phyloP scores from a whole-genome alignment of 768 basidiomycete genomes.

The Lactarius indigo region DNA sequence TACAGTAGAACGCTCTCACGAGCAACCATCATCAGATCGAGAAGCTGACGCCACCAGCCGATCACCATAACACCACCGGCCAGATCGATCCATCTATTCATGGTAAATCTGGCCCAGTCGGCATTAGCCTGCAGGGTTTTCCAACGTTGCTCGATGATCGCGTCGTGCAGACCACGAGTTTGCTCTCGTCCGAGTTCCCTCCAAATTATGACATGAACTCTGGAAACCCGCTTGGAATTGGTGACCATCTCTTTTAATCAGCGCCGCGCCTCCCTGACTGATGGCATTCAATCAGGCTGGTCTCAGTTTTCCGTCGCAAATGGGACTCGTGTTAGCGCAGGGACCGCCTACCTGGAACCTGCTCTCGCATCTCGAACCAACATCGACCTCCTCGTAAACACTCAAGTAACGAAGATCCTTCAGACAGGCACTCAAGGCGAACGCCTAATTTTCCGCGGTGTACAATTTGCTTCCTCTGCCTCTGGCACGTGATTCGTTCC shows the following conservation, averaged over 20 bases:
- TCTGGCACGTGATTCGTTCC: not conserved
- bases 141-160: conserved; percentile 29
- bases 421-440: conserved; percentile 4
- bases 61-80: conserved; percentile 38
- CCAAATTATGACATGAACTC: conserved; percentile 43
- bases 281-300: not conserved
- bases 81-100: conserved; percentile 39
- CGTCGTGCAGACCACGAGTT: conserved; percentile 37
- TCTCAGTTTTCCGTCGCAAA: not conserved
- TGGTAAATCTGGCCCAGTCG: conserved; percentile 35
- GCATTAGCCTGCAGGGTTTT: conserved; percentile 15
- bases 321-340: conserved; percentile 15
- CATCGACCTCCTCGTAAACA: conserved; percentile 16
- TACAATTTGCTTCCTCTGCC: conserved; percentile 5
- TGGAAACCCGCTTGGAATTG: conserved; percentile 40
- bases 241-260: conserved; percentile 28
- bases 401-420: conserved; percentile 25
- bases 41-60: conserved; percentile 37
- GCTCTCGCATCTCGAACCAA: conserved; percentile 3
- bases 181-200: conserved; percentile 38
- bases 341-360: conserved; percentile 11
- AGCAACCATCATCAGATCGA: conserved; percentile 33
- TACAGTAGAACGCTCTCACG: not conserved
- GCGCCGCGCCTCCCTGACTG: not conserved
- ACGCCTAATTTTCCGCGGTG: conserved; percentile 12